Percentiles rank a stretch among this genome's conserved stretches.
Conservation (phyloP, 768 basidiomycete species). For the Rhizopogon sp. region DNA sequence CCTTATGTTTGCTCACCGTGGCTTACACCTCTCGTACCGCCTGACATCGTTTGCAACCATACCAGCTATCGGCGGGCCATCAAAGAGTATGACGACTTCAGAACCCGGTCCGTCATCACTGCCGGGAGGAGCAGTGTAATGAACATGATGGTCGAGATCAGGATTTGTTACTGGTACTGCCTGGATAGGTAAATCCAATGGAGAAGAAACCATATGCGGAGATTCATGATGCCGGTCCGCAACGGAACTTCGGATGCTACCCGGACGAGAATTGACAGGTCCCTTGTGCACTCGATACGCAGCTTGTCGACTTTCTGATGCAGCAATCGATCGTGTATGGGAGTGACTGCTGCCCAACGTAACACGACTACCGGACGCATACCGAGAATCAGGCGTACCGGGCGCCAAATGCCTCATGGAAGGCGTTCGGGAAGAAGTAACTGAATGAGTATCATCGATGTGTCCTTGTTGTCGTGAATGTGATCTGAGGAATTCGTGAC, state of each 20-base stretch:
- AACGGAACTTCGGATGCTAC: neutral
- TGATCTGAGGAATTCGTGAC: neutral
- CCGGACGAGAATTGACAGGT: neutral
- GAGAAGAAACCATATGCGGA: neutral
- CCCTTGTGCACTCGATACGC: neutral
- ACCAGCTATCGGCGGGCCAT: conserved; percentile 8
- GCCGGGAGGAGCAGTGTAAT: conserved; percentile 4
- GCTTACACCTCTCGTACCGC: conserved; percentile 6
- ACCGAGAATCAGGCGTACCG: neutral
- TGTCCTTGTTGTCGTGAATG: neutral
- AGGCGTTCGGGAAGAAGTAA: neutral
- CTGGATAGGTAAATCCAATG: neutral
- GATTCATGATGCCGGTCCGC: neutral
- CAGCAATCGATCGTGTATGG: neutral
- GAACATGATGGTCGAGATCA: neutral
- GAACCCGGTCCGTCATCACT: conserved; percentile 4
- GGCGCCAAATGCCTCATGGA: neutral
- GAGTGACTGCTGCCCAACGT: neutral
- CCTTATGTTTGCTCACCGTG: neutral
- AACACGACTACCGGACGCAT: neutral
- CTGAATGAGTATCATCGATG: neutral
- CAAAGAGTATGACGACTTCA: neutral
- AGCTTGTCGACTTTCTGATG: neutral
- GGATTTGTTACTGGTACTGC: neutral
- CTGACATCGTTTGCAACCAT: conserved; percentile 9